Conservation (phyloP, 2,329 filamentous ascomycete genomes). For the Aspergillus udagawae region DNA sequence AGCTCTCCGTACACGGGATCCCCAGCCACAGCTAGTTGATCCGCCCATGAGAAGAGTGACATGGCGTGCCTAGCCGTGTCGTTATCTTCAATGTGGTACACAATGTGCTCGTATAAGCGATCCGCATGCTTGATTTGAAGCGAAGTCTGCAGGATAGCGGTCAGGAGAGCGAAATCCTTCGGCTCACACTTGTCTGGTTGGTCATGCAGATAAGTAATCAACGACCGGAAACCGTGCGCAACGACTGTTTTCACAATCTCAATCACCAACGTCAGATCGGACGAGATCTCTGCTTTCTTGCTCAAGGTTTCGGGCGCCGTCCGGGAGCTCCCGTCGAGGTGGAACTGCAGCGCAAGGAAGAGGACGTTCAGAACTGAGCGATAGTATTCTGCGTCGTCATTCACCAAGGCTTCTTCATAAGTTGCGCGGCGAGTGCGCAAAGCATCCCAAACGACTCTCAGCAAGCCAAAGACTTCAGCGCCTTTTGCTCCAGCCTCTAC, state of each 20-base stretch:
- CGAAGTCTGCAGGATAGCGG: slow-evolving; percentile 80
- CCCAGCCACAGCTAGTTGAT: slow-evolving; percentile 69
- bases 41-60: slow-evolving; percentile 90
- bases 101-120: slow-evolving; percentile 65
- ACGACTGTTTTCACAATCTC: slow-evolving; percentile 78
- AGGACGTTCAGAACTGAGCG: slow-evolving; percentile 78
- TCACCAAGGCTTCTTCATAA: slow-evolving; percentile 57
- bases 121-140: slow-evolving; percentile 73
- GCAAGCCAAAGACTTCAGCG: slow-evolving; percentile 50
- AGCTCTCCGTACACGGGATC: slow-evolving; percentile 93
- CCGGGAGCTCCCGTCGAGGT: slow-evolving; percentile 33
- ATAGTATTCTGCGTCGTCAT: slow-evolving; percentile 66
- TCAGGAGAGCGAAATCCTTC: slow-evolving; percentile 81
- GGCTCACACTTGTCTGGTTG: slow-evolving; percentile 61
- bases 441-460: slow-evolving; percentile 59
- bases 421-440: slow-evolving; percentile 52
- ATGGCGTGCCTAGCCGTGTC: slow-evolving; percentile 75
- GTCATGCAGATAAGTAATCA: slow-evolving; percentile 80
- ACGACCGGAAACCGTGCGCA: slow-evolving; percentile 72
- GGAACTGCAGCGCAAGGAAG: slow-evolving; percentile 69
- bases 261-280: slow-evolving; percentile 59
- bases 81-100: slow-evolving; percentile 61
- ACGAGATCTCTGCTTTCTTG: slow-evolving; percentile 36
- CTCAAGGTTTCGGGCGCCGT: slow-evolving; percentile 31
- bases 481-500: slow-evolving; percentile 53